Evolutionary conservation across 345 rosid species (phyloP).

Genomic region (Iberis pinnata): DNA sequence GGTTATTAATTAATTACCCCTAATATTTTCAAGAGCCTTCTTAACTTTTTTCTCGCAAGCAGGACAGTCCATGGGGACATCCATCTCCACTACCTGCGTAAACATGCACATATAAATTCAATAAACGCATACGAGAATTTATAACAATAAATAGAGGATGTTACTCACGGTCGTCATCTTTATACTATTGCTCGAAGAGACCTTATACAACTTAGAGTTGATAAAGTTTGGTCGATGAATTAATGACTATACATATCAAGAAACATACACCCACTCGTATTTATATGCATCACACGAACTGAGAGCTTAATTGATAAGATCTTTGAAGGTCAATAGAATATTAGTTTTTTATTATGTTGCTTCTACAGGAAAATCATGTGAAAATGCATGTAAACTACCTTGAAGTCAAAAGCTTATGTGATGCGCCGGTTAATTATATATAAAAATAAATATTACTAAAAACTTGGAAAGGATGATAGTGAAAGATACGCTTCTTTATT

Average conservation of each 20-base stretch:
- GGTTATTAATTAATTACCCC: constrained; percentile 46
- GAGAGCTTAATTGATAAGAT: constrained; percentile 16
- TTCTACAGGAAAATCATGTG: constrained; percentile 13
- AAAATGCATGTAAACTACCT: constrained; percentile 27
- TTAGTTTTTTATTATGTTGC: constrained; percentile 16
- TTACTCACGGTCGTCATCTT: constrained; percentile 34
- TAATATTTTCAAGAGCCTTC: constrained; percentile 51
- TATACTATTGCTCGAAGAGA: too few relatives aligned
- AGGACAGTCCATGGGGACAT: constrained; percentile 63
- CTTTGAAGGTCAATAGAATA: constrained; percentile 12
- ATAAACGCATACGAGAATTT: not conserved
- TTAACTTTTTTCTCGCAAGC: constrained; percentile 59
- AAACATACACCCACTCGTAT: not conserved
- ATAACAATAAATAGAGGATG: not conserved
- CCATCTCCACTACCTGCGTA: constrained; percentile 53
- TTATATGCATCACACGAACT: not conserved
- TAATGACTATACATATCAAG: too few relatives aligned
- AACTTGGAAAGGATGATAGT: too few relatives aligned
- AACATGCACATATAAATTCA: not conserved
- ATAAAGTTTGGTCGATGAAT: too few relatives aligned
- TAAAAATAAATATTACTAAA: too few relatives aligned
- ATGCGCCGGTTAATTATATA: too few relatives aligned
- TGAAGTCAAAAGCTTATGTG: constrained; percentile 22
- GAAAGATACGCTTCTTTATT: too few relatives aligned
- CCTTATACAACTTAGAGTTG: too few relatives aligned